A percentile compares a stretch with the other conserved stretches of the same genome.
Evolutionary conservation across 805 yeast genomes (phyloP).

Genomic region (Saturnispora dispora): DNA sequence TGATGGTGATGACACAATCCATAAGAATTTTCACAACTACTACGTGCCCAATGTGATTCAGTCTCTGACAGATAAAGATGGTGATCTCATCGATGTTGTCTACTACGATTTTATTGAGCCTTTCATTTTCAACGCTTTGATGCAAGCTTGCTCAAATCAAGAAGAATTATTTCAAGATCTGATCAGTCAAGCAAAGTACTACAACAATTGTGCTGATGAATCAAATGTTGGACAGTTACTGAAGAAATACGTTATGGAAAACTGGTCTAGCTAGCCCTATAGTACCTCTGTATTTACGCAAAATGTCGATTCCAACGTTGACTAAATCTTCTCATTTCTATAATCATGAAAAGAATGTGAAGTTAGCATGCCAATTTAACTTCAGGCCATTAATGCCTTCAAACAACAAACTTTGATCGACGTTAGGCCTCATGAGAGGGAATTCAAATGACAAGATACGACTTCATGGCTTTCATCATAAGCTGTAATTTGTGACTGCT

Average conservation of each 20-base stretch:
- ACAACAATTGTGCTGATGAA: slow-evolving; percentile 30
- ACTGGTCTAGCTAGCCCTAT: slow-evolving; percentile 21
- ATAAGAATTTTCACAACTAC: slow-evolving; percentile 47
- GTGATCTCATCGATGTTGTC: slow-evolving; percentile 50
- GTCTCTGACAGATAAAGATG: slow-evolving; percentile 26
- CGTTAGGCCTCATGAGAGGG: background rate
- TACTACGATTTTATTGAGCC: slow-evolving; percentile 66
- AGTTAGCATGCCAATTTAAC: too few species aligned
- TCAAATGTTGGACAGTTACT: slow-evolving; percentile 37
- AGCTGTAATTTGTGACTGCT: background rate
- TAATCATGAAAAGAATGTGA: too few species aligned
- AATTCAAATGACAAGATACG: too few species aligned
- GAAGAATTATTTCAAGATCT: slow-evolving; percentile 12
- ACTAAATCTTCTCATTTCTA: too few species aligned
- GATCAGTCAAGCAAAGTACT: slow-evolving; percentile 13
- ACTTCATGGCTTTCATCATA: background rate
- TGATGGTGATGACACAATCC: slow-evolving; percentile 81
- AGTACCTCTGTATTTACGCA: too few species aligned
- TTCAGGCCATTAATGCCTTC: too few species aligned
- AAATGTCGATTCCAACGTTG: too few species aligned
- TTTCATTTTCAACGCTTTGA: slow-evolving; percentile 20
- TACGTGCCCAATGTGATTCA: slow-evolving; percentile 76
- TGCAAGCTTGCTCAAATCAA: slow-evolving; percentile 16
- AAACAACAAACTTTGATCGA: background rate
- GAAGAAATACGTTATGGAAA: slow-evolving; percentile 30